Evolutionary conservation across 805 yeast species (phyloP).

Genomic region (Metschnikowia gelsemii): DNA sequence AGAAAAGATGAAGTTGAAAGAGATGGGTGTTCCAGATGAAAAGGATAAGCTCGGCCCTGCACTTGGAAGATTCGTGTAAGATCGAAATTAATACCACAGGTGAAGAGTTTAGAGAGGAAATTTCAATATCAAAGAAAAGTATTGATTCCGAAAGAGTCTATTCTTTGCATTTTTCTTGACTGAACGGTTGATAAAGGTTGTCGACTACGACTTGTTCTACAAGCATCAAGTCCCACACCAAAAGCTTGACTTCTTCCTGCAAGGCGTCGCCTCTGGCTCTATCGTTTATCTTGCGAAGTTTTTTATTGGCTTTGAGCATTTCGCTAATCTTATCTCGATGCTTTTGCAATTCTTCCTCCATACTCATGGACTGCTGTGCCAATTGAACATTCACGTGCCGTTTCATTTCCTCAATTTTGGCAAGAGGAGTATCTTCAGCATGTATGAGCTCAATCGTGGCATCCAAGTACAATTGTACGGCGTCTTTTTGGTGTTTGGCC

Average conservation of each 20-base stretch:
- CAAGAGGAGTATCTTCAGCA: constrained; percentile 13
- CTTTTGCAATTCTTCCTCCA: constrained; percentile 14
- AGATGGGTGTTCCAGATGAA: constrained; percentile 21
- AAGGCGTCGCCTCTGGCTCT: constrained; percentile 7
- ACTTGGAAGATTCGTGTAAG: constrained; percentile 19
- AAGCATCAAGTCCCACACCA: constrained; percentile 15
- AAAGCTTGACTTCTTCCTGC: constrained; percentile 8
- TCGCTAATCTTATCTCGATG: constrained; percentile 10
- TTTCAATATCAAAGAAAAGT: not conserved
- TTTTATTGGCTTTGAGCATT: constrained; percentile 9
- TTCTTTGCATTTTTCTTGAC: not conserved
- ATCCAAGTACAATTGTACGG: constrained; percentile 14
- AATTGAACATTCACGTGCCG: constrained; percentile 14
- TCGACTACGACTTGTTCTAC: constrained; percentile 10
- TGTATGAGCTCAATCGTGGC: constrained; percentile 11
- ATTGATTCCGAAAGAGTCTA: not conserved
- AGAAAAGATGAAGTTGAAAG: constrained; percentile 32
- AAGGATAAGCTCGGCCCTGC: constrained; percentile 23
- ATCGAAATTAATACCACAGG: not conserved
- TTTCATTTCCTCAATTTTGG: constrained; percentile 15
- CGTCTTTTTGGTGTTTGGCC: constrained; percentile 14
- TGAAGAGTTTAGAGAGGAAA: not conserved
- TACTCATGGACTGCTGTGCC: constrained; percentile 14
- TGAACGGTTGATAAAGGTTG: not conserved
- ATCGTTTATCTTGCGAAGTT: constrained; percentile 12